These are phyloP conservation scores for Vanrija pseudolonga DNA, from an alignment of 1,284 basidiomycete species.

Conservation along the genomic window DNA sequence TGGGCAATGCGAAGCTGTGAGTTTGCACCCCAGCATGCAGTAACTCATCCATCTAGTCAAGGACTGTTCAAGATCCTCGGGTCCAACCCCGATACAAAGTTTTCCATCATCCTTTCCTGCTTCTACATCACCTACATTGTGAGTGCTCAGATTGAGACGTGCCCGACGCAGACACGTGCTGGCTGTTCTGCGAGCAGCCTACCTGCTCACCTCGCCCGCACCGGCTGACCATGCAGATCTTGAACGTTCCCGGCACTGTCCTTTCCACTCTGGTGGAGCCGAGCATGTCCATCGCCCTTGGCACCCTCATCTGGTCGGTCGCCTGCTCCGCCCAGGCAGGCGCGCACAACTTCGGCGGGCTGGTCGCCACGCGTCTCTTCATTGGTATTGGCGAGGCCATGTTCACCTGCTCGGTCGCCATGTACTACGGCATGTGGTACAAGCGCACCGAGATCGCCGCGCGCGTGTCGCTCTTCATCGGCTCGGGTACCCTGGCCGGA, in stretches of 20 bases:
- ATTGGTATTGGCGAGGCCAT: slow-evolving; percentile 38
- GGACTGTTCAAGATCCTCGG: slow-evolving; percentile 29
- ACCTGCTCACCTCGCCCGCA: slow-evolving; percentile 46
- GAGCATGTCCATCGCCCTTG: slow-evolving; percentile 14
- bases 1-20: slow-evolving; percentile 32
- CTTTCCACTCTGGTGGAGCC: slow-evolving; percentile 20
- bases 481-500: slow-evolving; percentile 30
- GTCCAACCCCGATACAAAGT: slow-evolving; percentile 24
- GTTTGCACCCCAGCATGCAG: too few species aligned
- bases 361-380: slow-evolving; percentile 31
- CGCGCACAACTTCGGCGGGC: slow-evolving; percentile 20
- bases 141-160: too few species aligned
- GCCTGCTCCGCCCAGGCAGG: slow-evolving; percentile 33
- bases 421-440: slow-evolving; percentile 34
- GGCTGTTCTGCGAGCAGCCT: too few species aligned
- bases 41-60: too few species aligned
- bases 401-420: slow-evolving; percentile 30
- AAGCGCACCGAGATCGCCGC: slow-evolving; percentile 37
- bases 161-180: too few species aligned
- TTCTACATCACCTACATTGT: slow-evolving; percentile 39
- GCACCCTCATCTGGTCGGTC: slow-evolving; percentile 35
- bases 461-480: slow-evolving; percentile 40
- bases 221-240: slow-evolving; percentile 57
- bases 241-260: slow-evolving; percentile 34
- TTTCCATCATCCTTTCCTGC: slow-evolving; percentile 29